Evolutionary conservation across 176 grass and related monocot species (phyloP).

Genomic region (Raddia distichophylla): DNA sequence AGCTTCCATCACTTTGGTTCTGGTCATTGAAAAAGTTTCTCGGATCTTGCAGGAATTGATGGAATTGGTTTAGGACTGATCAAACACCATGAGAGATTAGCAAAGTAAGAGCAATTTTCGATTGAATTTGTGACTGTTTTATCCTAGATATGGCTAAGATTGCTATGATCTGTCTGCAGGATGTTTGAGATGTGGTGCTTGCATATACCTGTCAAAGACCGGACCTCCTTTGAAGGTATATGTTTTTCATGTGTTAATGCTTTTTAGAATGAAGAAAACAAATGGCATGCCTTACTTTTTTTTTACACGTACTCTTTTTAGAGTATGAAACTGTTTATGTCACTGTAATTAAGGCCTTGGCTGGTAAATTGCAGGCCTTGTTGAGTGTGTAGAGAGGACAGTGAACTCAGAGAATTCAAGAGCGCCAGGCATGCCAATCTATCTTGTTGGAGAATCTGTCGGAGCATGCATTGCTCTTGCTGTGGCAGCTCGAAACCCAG

Average conservation of each 20-base stretch:
- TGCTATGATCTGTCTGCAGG: conserved; percentile 35
- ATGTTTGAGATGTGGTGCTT: conserved; percentile 93
- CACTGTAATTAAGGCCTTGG: not conserved
- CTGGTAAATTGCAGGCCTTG: conserved; percentile 53
- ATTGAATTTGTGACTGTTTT: not conserved
- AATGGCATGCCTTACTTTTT: not conserved
- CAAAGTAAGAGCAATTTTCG: conserved; percentile 55
- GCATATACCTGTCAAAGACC: conserved; percentile 83
- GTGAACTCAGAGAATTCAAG: conserved; percentile 59
- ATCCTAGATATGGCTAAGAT: not conserved
- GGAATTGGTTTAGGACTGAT: conserved; percentile 83
- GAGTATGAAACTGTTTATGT: too few species aligned
- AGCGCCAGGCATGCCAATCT: conserved; percentile 60
- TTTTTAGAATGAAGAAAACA: conserved; percentile 8
- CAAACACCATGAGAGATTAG: conserved; percentile 70
- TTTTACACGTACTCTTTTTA: too few species aligned
- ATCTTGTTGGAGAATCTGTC: conserved; percentile 82
- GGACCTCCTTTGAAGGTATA: conserved; percentile 76
- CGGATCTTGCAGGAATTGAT: conserved; percentile 64
- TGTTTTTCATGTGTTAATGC: not conserved
- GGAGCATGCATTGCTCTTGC: conserved; percentile 86
- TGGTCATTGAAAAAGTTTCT: not conserved
- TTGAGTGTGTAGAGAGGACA: conserved; percentile 71
- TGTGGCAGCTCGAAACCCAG: conserved; percentile 65
- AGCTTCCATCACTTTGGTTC: not conserved